Percentiles rank a stretch among this genome's conserved stretches.
phyloP scores from a whole-genome alignment of 1,139 yeast genomes.

The Taphrina deformans region DNA sequence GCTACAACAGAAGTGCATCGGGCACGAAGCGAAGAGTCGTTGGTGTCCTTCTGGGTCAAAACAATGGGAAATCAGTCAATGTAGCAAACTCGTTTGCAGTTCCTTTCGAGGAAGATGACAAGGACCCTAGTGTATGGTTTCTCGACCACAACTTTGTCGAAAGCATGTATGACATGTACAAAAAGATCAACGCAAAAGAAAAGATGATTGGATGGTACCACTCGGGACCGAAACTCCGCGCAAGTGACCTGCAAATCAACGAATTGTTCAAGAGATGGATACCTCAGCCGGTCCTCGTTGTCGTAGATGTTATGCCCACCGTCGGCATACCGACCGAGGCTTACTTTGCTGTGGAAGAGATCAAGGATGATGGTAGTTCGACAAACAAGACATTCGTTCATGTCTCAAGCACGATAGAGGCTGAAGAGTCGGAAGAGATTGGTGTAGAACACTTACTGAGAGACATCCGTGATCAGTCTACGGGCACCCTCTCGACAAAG shows the following conservation, averaged over 20 bases:
- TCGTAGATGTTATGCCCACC: conserved; percentile 87
- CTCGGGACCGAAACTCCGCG: conserved; percentile 87
- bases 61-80: conserved; percentile 48
- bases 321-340: conserved; percentile 94
- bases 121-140: conserved; percentile 93
- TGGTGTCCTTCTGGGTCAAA: conserved; percentile 90
- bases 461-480: conserved; percentile 94
- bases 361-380: conserved; percentile 89
- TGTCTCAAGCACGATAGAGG: conserved; percentile 87
- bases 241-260: conserved; percentile 87
- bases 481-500: conserved; percentile 83
- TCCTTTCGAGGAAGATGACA: conserved; percentile 96
- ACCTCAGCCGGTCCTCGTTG: conserved; percentile 75
- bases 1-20: conserved; percentile 79
- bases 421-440: conserved; percentile 98
- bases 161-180: conserved; percentile 96
- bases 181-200: conserved; percentile 95
- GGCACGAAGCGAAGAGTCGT: conserved; percentile 78
- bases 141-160: conserved; percentile 95
- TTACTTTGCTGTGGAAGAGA: conserved; percentile 89
- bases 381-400: conserved; percentile 92
- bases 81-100: conserved; percentile 58
- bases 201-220: conserved; percentile 98
- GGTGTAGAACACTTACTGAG: conserved; percentile 95
- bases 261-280: conserved; percentile 85